Conservation (phyloP, 208 protist species). For the Trichomonas gallinae region DNA sequence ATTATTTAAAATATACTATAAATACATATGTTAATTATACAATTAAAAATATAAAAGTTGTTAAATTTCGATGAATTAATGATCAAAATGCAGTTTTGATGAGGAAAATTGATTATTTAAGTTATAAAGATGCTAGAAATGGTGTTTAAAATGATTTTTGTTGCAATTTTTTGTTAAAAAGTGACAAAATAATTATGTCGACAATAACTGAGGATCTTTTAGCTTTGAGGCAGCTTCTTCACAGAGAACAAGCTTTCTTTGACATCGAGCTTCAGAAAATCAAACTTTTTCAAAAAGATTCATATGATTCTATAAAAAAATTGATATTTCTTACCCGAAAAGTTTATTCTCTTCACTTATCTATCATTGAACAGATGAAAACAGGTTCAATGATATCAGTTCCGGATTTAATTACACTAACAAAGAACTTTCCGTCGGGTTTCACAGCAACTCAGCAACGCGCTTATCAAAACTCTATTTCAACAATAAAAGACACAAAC, state of each 20-base stretch:
- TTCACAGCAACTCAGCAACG: not conserved
- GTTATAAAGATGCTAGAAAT: too few relatives aligned
- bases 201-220: not conserved
- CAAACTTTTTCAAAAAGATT: not conserved
- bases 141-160: too few relatives aligned
- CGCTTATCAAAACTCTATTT: not conserved
- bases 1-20: too few relatives aligned
- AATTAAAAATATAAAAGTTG: too few relatives aligned
- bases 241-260: not conserved
- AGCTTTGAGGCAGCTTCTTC: not conserved
- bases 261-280: not conserved
- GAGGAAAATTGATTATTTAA: too few relatives aligned
- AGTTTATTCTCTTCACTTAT: constrained; percentile 14
- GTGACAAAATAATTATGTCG: not conserved
- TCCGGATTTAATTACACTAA: not conserved
- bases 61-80: too few relatives aligned
- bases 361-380: not conserved
- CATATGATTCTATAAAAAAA: not conserved
- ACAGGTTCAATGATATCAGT: not conserved
- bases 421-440: not conserved
- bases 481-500: not conserved
- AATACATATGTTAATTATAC: too few relatives aligned
- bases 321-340: not conserved
- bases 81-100: too few relatives aligned
- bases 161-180: not conserved